phyloP scores from a whole-genome alignment of 106 monocot genomes.

The Alisma plantagoaquatica region DNA sequence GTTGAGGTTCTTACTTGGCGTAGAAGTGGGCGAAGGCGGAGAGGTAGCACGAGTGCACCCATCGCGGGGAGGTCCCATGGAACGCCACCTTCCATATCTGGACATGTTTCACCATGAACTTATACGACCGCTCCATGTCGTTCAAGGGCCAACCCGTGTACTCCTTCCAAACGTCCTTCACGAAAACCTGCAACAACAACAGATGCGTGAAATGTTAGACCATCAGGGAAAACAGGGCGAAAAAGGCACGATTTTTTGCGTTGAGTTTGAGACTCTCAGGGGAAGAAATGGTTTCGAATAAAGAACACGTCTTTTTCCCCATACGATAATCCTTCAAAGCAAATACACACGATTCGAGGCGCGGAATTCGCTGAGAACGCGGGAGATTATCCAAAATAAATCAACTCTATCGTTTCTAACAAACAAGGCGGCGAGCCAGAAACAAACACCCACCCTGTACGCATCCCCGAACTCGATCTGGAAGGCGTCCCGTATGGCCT shows the following conservation, averaged over 20 bases:
- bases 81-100: too few relatives aligned
- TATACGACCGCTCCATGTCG: too few relatives aligned
- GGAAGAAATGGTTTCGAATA: constrained; percentile 32
- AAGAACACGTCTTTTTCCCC: neutral
- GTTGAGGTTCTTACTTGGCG: too few relatives aligned
- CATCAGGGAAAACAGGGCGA: neutral
- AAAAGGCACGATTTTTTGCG: constrained; percentile 5
- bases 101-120: too few relatives aligned
- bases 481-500: constrained; percentile 32
- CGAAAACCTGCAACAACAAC: too few relatives aligned
- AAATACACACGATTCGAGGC: too few relatives aligned
- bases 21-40: too few relatives aligned
- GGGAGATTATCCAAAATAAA: neutral
- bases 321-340: neutral
- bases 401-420: neutral
- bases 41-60: too few relatives aligned
- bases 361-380: neutral
- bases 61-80: too few relatives aligned
- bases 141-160: too few relatives aligned
- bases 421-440: neutral
- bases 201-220: neutral
- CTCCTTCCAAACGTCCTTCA: too few relatives aligned
- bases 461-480: constrained; percentile 20
- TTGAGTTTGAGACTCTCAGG: constrained; percentile 59
- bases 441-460: constrained; percentile 9